Percentiles rank a stretch among this genome's conserved stretches.
These are phyloP conservation scores for Gymnopus androsaceus DNA, from an alignment of 1,284 basidiomycete species.

Conservation along the genomic window DNA sequence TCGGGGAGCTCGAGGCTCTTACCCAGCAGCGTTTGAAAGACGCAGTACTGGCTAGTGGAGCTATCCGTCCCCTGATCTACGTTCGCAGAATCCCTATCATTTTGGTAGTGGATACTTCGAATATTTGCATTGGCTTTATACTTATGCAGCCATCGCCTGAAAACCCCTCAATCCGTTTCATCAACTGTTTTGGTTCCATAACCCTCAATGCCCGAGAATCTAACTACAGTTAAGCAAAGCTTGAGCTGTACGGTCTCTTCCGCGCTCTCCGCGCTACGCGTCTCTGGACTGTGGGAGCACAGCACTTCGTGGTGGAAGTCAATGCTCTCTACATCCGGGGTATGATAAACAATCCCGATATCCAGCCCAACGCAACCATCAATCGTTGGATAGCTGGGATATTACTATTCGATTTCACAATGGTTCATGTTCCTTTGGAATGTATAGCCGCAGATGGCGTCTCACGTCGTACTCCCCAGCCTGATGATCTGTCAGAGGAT, in stretches of 20 bases:
- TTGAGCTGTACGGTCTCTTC: conserved; percentile 36
- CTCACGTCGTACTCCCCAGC: conserved; percentile 26
- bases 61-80: conserved; percentile 36
- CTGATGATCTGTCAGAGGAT: conserved; percentile 11
- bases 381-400: conserved; percentile 40
- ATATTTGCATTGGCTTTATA: conserved; percentile 34
- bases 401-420: too few species aligned
- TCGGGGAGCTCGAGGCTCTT: conserved; percentile 15
- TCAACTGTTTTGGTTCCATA: conserved; percentile 31
- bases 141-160: conserved; percentile 28
- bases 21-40: conserved; percentile 33
- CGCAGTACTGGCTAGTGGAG: conserved; percentile 19
- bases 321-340: too few species aligned
- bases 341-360: conserved; percentile 37
- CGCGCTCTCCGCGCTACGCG: too few species aligned
- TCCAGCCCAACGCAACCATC: conserved; percentile 37
- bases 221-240: conserved; percentile 35
- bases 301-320: too few species aligned
- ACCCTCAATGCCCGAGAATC: conserved; percentile 30
- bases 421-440: conserved; percentile 34
- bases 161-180: conserved; percentile 11
- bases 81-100: conserved; percentile 27
- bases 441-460: conserved; percentile 33
- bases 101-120: conserved; percentile 37
- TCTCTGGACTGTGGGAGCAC: too few species aligned